These are phyloP conservation scores for Chalaropsis ovoidea DNA, from an alignment of 2,329 filamentous ascomycete genomes.

Conservation along the genomic window DNA sequence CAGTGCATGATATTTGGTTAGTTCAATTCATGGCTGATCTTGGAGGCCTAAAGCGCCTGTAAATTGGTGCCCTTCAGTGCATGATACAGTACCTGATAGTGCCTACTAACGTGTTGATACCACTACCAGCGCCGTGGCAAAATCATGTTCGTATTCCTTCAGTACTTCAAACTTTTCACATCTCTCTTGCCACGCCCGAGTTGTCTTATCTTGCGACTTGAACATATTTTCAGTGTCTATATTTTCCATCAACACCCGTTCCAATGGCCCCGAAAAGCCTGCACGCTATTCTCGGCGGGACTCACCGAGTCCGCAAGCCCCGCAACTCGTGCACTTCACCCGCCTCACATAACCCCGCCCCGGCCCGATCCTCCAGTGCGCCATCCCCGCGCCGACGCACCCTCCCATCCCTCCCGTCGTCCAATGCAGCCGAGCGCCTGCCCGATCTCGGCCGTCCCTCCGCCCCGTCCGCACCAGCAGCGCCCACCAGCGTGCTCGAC, in stretches of 20 bases:
- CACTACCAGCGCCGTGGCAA: not conserved
- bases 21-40: not conserved
- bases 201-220: too few relatives aligned
- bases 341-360: conserved; percentile 31
- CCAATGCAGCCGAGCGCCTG: not conserved
- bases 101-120: not conserved
- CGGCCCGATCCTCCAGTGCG: not conserved
- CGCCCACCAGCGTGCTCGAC: conserved; percentile 35
- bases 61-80: too few relatives aligned
- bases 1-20: not conserved
- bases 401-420: not conserved
- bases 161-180: not conserved
- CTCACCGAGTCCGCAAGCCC: conserved; percentile 9
- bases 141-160: not conserved
- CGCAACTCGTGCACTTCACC: conserved; percentile 26
- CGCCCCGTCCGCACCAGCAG: not conserved
- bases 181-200: not conserved
- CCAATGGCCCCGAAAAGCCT: conserved; percentile 32
- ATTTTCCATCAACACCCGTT: not conserved
- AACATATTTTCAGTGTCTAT: not conserved
- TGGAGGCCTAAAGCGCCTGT: too few relatives aligned
- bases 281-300: conserved; percentile 34
- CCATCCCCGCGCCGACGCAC: not conserved
- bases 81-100: not conserved
- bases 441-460: not conserved